Conservation (phyloP, 305 asterid genomes). For the Euphrasia arctica region DNA sequence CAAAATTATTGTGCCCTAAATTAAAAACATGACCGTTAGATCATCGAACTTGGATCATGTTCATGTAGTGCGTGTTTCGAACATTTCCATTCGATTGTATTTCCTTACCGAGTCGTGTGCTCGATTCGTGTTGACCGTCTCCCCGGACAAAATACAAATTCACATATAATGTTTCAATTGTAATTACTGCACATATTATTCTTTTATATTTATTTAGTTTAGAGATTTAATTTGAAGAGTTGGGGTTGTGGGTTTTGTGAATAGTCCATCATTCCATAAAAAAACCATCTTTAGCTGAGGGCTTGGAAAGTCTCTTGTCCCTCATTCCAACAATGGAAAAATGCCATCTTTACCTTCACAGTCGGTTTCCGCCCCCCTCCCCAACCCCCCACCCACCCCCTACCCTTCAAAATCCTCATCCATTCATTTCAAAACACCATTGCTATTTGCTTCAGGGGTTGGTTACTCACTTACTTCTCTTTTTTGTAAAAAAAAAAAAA, state of each 20-base stretch:
- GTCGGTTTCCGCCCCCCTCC: background rate
- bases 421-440: slow-evolving; percentile 17
- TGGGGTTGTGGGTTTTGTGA: slow-evolving; percentile 49
- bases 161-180: no score
- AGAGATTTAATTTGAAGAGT: slow-evolving; percentile 26
- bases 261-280: slow-evolving; percentile 38
- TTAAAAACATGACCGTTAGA: no score
- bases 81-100: no score
- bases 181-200: no score
- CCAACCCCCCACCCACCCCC: slow-evolving; percentile 4
- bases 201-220: no score
- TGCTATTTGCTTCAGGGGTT: no score
- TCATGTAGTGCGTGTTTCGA: no score
- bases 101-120: no score
- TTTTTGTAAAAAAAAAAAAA: background rate
- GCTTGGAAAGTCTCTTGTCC: slow-evolving; percentile 65
- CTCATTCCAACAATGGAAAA: slow-evolving; percentile 59
- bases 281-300: slow-evolving; percentile 43
- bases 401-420: slow-evolving; percentile 26
- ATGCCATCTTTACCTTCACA: slow-evolving; percentile 30
- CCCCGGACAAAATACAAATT: no score
- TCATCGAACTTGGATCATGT: no score
- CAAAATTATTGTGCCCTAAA: slow-evolving; percentile 1
- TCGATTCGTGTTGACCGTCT: no score
- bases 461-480: no score